Conservation (phyloP, 1,284 basidiomycete genomes). For the Cutaneotrichosporon sp. region DNA sequence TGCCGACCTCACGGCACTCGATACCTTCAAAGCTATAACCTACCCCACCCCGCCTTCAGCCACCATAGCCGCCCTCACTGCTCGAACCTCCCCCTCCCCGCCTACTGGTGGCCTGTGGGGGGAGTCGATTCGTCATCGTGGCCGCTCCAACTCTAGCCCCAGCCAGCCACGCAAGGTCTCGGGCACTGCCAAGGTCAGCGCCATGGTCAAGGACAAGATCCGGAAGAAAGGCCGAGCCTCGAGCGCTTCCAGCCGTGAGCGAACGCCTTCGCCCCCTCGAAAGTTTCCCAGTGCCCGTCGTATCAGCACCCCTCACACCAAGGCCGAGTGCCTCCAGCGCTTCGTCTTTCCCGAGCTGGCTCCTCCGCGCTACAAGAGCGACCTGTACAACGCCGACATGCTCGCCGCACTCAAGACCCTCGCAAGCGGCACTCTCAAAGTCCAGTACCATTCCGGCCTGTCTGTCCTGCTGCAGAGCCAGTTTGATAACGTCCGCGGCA, state of each 20-base stretch:
- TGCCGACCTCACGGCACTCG: background rate
- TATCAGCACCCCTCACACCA: background rate
- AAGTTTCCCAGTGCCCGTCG: background rate
- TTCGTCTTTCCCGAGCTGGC: slow-evolving; percentile 1
- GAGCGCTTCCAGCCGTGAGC: too few relatives aligned
- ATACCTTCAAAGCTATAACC: background rate
- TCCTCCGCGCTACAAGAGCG: background rate
- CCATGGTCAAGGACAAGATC: background rate
- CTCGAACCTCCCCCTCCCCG: background rate
- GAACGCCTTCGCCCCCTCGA: too few relatives aligned
- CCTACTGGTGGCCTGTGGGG: background rate
- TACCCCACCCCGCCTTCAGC: background rate
- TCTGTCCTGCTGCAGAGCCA: background rate
- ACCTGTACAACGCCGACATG: slow-evolving; percentile 3
- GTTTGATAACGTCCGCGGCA: background rate
- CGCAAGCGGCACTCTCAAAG: background rate
- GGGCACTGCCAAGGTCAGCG: background rate
- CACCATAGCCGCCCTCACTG: background rate
- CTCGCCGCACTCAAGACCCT: background rate
- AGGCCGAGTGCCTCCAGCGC: slow-evolving; percentile 6
- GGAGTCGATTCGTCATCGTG: too few relatives aligned
- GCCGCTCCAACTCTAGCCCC: too few relatives aligned
- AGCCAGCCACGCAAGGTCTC: background rate
- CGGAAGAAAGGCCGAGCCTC: background rate
- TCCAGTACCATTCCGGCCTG: slow-evolving; percentile 8